phyloP scores from a whole-genome alignment of 139 green algal genomes.

The Haematococcus lacustris region DNA sequence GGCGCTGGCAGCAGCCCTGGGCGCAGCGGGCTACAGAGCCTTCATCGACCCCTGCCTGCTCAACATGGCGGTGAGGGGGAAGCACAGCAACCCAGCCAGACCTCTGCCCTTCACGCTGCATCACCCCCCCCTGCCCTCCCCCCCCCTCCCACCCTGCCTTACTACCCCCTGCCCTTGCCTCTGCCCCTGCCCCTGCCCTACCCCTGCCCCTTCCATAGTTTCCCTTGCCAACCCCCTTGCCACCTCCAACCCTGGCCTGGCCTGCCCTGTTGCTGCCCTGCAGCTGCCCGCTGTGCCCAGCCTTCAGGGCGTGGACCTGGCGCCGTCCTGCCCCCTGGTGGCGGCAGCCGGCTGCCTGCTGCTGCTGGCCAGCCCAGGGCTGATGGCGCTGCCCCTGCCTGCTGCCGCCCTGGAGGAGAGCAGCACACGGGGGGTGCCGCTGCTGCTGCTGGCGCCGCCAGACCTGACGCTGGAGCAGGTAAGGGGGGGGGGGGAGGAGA shows the following conservation, averaged over 20 bases:
- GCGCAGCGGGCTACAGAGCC: slow-evolving; percentile 10
- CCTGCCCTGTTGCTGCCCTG: too few species aligned
- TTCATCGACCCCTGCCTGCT: slow-evolving; percentile 22
- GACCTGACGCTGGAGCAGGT: background rate
- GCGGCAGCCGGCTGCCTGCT: slow-evolving; percentile 10
- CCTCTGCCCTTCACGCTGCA: too few species aligned
- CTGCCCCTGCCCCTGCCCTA: too few species aligned
- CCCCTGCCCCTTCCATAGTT: too few species aligned
- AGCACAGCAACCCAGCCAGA: too few species aligned
- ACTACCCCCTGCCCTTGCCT: too few species aligned
- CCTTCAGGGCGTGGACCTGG: slow-evolving; percentile 1
- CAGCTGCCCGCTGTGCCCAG: slow-evolving; percentile 2
- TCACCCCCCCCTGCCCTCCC: too few species aligned
- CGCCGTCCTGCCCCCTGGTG: slow-evolving; percentile 18
- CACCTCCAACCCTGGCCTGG: too few species aligned
- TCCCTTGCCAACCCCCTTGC: too few species aligned
- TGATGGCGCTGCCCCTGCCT: slow-evolving; percentile 3
- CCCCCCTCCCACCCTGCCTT: too few species aligned
- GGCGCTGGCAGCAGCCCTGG: slow-evolving; percentile 7
- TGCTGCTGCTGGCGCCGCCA: background rate
- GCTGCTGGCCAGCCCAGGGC: slow-evolving; percentile 11
- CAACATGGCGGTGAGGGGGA: too few species aligned
- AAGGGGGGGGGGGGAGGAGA: too few species aligned
- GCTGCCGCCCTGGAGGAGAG: slow-evolving; percentile 1
- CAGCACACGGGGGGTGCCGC: background rate